Percentiles rank a stretch among this genome's conserved stretches.
phyloP scores from a whole-genome alignment of 1,139 yeast species.

The Kluyveromyces sp. region DNA sequence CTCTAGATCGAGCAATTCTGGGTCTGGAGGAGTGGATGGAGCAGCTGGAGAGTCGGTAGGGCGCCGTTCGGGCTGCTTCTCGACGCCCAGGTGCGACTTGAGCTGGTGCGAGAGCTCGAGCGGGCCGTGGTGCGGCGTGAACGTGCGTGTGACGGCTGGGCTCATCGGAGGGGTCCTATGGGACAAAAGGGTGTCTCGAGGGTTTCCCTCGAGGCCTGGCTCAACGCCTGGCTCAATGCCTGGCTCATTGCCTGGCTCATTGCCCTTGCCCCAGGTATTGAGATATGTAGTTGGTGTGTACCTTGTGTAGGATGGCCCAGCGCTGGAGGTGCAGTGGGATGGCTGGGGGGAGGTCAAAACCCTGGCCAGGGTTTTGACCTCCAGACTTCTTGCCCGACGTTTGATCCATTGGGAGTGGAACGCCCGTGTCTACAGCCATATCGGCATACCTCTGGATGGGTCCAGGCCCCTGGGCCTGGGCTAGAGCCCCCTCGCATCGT shows the following conservation, averaged over 20 bases:
- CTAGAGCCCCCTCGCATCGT: constrained; percentile 5
- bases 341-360: constrained; percentile 22
- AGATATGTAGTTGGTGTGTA: constrained; percentile 17
- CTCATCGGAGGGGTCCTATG: too few species aligned
- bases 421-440: background rate
- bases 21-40: too few species aligned
- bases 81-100: background rate
- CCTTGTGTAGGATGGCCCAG: constrained; percentile 21
- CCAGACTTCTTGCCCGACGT: too few species aligned
- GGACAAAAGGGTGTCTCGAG: too few species aligned
- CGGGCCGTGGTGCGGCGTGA: background rate
- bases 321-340: constrained; percentile 21
- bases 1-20: constrained; percentile 2
- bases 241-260: background rate
- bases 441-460: background rate
- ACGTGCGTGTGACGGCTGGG: too few species aligned
- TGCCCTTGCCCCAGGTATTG: constrained; percentile 1
- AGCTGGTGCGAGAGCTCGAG: background rate
- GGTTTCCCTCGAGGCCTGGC: too few species aligned
- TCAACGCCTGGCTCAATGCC: too few species aligned
- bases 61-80: background rate
- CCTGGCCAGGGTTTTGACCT: too few species aligned
- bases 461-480: background rate
- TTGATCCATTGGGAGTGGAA: constrained; percentile 3
- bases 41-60: too few species aligned